phyloP scores from a whole-genome alignment of 192 early-diverging fungal species.

The Coemansia erecta region DNA sequence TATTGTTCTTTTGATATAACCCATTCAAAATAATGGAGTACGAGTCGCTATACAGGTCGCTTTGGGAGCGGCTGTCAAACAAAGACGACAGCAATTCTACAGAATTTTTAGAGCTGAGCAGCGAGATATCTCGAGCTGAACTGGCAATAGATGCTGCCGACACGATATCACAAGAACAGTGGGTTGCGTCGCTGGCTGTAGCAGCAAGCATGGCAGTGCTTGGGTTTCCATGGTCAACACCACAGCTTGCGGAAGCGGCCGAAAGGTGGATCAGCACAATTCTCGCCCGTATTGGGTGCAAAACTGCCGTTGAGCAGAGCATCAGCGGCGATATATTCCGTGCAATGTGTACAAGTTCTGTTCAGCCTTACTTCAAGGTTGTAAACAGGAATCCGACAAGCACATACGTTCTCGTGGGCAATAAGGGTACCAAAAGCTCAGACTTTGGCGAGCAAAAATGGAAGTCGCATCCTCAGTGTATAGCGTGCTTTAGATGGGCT shows the following conservation, averaged over 20 bases:
- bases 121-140: neutral
- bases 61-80: conserved; percentile 22
- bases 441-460: conserved; percentile 11
- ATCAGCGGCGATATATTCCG: conserved; percentile 10
- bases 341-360: conserved; percentile 8
- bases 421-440: neutral
- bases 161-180: conserved; percentile 1
- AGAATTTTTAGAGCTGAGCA: neutral
- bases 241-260: neutral
- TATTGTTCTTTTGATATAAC: neutral
- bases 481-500: conserved; percentile 36
- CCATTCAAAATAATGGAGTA: conserved; percentile 12
- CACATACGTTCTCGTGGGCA: conserved; percentile 11
- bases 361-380: conserved; percentile 32
- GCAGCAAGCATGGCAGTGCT: conserved; percentile 15
- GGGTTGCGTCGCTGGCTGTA: conserved; percentile 24
- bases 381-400: neutral
- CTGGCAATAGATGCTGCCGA: neutral
- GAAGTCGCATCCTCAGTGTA: conserved; percentile 22
- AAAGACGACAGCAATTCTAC: neutral
- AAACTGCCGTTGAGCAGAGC: neutral
- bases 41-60: conserved; percentile 16
- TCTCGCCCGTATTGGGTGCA: conserved; percentile 1
- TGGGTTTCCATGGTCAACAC: conserved; percentile 21
- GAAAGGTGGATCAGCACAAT: conserved; percentile 16